Conservation (phyloP, 164 flowering plant species). For the Tinospora cordifolia region DNA sequence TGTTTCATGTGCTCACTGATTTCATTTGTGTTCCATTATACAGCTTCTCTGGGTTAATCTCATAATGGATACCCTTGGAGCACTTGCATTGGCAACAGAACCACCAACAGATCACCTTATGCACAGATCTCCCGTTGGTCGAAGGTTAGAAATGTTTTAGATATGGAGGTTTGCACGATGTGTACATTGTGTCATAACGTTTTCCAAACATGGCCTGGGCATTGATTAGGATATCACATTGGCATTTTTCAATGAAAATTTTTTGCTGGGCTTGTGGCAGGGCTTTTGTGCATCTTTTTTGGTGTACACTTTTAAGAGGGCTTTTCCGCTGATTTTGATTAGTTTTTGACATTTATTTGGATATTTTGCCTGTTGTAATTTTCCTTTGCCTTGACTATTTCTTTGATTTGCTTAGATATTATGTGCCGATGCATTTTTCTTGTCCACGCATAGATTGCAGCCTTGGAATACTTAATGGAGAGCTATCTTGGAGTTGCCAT, state of each 20-base stretch:
- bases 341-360: too few relatives aligned
- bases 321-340: neutral
- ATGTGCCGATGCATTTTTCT: too few relatives aligned
- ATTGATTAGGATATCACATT: neutral
- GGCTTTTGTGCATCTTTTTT: neutral
- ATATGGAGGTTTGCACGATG: too few relatives aligned
- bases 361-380: too few relatives aligned
- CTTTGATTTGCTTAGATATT: too few relatives aligned
- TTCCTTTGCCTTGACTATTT: too few relatives aligned
- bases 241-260: neutral
- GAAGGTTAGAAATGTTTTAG: conserved; percentile 52
- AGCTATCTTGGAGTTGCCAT: too few relatives aligned
- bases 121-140: conserved; percentile 79
- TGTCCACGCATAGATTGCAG: too few relatives aligned
- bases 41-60: conserved; percentile 99
- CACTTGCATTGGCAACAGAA: conserved; percentile 94
- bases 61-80: conserved; percentile 97
- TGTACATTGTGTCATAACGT: too few relatives aligned
- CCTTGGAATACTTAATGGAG: too few relatives aligned
- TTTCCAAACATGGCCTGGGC: neutral
- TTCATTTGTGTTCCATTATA: neutral
- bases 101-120: conserved; percentile 95
- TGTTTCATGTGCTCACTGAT: neutral
- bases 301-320: neutral
- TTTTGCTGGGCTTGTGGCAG: neutral